Evolutionary conservation across 176 grass and related monocot genomes (phyloP).

Genomic region (Avena atlantica): DNA sequence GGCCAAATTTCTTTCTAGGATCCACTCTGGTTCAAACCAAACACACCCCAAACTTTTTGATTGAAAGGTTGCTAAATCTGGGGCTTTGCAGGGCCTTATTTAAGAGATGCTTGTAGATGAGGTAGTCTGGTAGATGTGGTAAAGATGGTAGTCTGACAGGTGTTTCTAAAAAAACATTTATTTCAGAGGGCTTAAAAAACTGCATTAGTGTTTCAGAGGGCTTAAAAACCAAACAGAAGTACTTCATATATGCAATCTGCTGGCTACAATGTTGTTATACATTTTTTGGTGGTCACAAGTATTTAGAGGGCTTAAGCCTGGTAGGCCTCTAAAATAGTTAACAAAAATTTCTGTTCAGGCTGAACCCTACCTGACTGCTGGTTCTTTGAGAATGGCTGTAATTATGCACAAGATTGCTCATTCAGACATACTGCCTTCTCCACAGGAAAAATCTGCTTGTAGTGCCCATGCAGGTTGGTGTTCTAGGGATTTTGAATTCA

Average conservation of each 20-base stretch:
- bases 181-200: background rate
- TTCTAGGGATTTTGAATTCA: slow-evolving; percentile 78
- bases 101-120: no score
- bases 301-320: slow-evolving; percentile 13
- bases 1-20: background rate
- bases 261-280: background rate
- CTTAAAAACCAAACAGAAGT: background rate
- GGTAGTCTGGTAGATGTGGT: no score
- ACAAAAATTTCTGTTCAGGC: slow-evolving; percentile 57
- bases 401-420: slow-evolving; percentile 64
- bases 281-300: background rate
- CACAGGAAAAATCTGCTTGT: slow-evolving; percentile 54
- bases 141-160: background rate
- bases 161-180: slow-evolving; percentile 17
- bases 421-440: slow-evolving; percentile 54
- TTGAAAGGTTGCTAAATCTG: slow-evolving; percentile 18
- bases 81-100: no score
- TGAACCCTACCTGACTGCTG: slow-evolving; percentile 93
- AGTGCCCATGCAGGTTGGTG: slow-evolving; percentile 50
- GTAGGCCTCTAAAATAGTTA: slow-evolving; percentile 6
- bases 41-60: background rate
- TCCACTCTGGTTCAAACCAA: background rate
- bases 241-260: slow-evolving; percentile 10
- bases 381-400: slow-evolving; percentile 75
- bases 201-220: background rate